phyloP scores from a whole-genome alignment of 2,329 filamentous ascomycete species.

The Verticillium tricorpus region DNA sequence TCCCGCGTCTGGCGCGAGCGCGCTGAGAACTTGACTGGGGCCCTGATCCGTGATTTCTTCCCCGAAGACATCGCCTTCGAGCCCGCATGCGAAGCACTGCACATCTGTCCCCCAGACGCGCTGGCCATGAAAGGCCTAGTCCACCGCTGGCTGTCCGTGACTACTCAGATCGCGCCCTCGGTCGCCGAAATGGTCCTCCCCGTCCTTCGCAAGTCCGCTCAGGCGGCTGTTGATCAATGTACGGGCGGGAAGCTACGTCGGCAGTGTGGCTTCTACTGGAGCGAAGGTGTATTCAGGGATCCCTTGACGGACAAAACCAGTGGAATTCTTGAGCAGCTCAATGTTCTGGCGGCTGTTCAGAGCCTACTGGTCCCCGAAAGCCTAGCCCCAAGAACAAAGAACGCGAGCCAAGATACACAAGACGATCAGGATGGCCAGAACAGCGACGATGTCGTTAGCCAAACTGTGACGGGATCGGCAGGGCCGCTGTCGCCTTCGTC shows the following conservation, averaged over 20 bases:
- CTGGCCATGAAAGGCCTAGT: slow-evolving; percentile 54
- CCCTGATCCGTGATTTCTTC: slow-evolving; percentile 41
- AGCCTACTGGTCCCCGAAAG: slow-evolving; percentile 38
- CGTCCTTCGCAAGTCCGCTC: slow-evolving; percentile 40
- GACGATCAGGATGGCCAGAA: background rate
- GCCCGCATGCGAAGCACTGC: slow-evolving; percentile 50
- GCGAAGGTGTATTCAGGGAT: slow-evolving; percentile 17
- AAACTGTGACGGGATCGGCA: background rate
- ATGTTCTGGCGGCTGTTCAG: slow-evolving; percentile 50
- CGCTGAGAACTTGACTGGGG: slow-evolving; percentile 32
- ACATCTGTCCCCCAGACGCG: slow-evolving; percentile 54
- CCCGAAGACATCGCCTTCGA: slow-evolving; percentile 56
- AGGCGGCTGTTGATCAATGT: slow-evolving; percentile 45
- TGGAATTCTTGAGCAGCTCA: slow-evolving; percentile 55
- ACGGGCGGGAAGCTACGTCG: slow-evolving; percentile 38
- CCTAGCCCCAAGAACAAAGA: background rate
- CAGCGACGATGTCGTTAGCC: background rate
- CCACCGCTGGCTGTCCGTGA: slow-evolving; percentile 45
- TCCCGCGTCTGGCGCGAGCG: slow-evolving; percentile 23
- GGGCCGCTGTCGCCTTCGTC: background rate
- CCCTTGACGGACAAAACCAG: slow-evolving; percentile 41
- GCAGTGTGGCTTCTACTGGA: slow-evolving; percentile 46
- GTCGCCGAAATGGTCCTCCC: slow-evolving; percentile 37
- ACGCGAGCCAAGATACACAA: too few relatives aligned
- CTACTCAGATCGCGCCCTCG: slow-evolving; percentile 45